Percentiles rank a stretch among this genome's conserved stretches.
Conservation (phyloP, 2,329 filamentous ascomycete genomes). For the Cucurbitaria berberidis region DNA sequence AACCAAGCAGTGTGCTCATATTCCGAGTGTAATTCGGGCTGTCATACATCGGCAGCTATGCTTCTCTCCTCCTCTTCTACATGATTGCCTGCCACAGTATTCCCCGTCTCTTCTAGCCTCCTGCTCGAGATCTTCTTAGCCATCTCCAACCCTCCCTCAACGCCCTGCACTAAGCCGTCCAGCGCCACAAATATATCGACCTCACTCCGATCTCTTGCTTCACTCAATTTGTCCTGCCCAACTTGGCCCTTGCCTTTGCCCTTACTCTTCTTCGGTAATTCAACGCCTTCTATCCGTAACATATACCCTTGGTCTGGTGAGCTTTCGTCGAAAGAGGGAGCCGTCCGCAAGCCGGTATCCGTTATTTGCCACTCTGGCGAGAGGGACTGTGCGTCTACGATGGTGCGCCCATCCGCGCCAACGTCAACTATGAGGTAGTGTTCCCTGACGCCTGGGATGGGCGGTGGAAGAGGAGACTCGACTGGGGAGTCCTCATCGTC, state of each 20-base stretch:
- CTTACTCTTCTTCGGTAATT: slow-evolving; percentile 39
- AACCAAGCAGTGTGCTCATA: background rate
- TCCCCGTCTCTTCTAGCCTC: slow-evolving; percentile 17
- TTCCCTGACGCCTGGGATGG: slow-evolving; percentile 57
- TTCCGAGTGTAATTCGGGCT: background rate
- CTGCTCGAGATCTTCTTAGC: slow-evolving; percentile 41
- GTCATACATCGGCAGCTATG: slow-evolving; percentile 7
- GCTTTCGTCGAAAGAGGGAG: slow-evolving; percentile 67
- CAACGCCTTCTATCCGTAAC: slow-evolving; percentile 66
- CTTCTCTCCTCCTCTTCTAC: slow-evolving; percentile 7
- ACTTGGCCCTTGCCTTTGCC: slow-evolving; percentile 38
- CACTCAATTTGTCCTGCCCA: slow-evolving; percentile 35
- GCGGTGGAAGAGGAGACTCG: slow-evolving; percentile 54
- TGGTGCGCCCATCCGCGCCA: slow-evolving; percentile 52
- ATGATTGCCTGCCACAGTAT: slow-evolving; percentile 5
- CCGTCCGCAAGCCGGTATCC: slow-evolving; percentile 59
- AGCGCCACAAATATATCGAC: slow-evolving; percentile 46
- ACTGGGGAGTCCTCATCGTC: slow-evolving; percentile 33
- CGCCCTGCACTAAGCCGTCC: slow-evolving; percentile 45
- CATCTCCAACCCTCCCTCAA: slow-evolving; percentile 45
- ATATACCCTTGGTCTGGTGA: slow-evolving; percentile 58
- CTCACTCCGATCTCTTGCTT: slow-evolving; percentile 37
- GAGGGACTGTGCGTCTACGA: slow-evolving; percentile 74
- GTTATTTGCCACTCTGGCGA: slow-evolving; percentile 75
- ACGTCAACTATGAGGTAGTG: slow-evolving; percentile 65